phyloP scores from a whole-genome alignment of 2,329 filamentous ascomycete species.

The Tolypocladium pustulatum region DNA sequence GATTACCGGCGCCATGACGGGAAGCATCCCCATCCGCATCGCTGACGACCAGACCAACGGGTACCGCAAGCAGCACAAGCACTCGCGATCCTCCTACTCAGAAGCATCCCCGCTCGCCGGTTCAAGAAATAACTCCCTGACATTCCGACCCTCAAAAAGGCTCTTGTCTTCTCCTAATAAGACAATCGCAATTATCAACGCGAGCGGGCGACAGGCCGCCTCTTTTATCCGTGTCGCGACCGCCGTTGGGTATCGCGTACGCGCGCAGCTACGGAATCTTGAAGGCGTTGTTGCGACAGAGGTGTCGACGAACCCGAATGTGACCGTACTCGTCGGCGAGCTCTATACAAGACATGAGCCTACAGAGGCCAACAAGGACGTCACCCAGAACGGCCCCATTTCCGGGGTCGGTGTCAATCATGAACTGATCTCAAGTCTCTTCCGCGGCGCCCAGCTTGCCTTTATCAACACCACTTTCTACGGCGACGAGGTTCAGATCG shows the following conservation, averaged over 20 bases:
- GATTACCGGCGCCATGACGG: conserved; percentile 25
- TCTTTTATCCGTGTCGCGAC: conserved; percentile 90
- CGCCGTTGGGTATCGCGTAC: conserved; percentile 86
- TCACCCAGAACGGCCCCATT: conserved; percentile 58
- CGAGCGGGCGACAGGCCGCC: conserved; percentile 88
- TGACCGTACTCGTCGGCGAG: conserved; percentile 54
- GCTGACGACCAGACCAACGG: conserved; percentile 22
- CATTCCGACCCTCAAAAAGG: conserved; percentile 49
- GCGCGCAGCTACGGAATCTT: conserved; percentile 79
- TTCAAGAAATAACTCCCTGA: conserved; percentile 49
- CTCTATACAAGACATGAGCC: conserved; percentile 46
- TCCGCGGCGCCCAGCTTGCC: conserved; percentile 74
- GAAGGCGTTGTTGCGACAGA: conserved; percentile 84
- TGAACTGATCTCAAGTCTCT: conserved; percentile 64
- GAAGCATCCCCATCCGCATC: conserved; percentile 27
- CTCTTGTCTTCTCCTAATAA: conserved; percentile 54
- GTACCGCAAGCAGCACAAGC: conserved; percentile 41
- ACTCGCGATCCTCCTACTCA: conserved; percentile 52
- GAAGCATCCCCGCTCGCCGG: conserved; percentile 43
- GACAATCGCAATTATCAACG: conserved; percentile 91
- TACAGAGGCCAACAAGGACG: conserved; percentile 43
- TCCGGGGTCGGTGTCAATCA: conserved; percentile 59
- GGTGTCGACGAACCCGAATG: conserved; percentile 69
- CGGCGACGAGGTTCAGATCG: conserved; percentile 86
- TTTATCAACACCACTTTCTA: conserved; percentile 99